Percentiles rank a stretch among this genome's conserved stretches.
These are phyloP conservation scores for Notholithocarpus densiflorus DNA, from an alignment of 306 rosid species.

Conservation along the genomic window DNA sequence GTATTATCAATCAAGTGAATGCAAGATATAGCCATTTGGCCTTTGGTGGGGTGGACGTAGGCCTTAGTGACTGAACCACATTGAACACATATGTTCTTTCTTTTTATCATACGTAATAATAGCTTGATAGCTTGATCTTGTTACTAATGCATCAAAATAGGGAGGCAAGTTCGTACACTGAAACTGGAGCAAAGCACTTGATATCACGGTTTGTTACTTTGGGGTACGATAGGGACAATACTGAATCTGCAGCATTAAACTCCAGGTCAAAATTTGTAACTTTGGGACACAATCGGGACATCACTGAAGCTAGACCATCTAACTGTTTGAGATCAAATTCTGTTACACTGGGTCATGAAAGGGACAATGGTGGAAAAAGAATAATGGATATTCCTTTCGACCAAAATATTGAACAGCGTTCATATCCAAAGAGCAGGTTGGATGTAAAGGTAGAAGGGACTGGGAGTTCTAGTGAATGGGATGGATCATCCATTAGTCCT, in stretches of 20 bases:
- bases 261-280: no score
- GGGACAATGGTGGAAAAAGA: background rate
- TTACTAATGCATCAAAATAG: background rate
- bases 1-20: no score
- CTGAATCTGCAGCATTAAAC: background rate
- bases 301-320: background rate
- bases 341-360: background rate
- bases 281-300: background rate
- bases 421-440: slow-evolving; percentile 18
- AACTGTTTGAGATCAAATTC: background rate
- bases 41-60: no score
- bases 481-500: background rate
- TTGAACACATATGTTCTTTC: no score
- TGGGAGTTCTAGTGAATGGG: slow-evolving; percentile 25
- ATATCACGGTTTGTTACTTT: no score
- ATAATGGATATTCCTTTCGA: background rate
- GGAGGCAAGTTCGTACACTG: background rate
- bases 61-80: no score
- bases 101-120: background rate
- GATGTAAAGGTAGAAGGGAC: background rate
- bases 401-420: background rate
- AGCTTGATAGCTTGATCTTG: background rate
- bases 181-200: background rate
- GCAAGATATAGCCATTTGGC: no score
- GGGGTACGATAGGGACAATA: no score